Base-by-base conservation (phyloP, 305 asterid species). In the Ruellia speciosa region DNA sequence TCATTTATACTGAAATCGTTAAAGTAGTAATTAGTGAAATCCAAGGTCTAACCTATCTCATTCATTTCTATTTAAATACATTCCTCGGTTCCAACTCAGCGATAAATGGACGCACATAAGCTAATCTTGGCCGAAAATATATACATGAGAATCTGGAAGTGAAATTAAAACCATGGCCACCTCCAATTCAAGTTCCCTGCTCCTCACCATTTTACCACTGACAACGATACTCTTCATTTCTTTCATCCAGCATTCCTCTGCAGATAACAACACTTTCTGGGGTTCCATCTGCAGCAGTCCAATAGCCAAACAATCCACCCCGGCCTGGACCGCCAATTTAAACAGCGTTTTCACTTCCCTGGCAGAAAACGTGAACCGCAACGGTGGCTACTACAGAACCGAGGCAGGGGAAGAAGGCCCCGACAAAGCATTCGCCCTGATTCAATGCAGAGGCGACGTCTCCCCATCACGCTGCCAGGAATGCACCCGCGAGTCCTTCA, bases 391-490 rank as follows among this genome's bases (percentile, higher is more conserved):
- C 24, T 66, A 12, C 60, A 51, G 10, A 41, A 16, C 65, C 24
- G 47, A 28, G 39, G 59, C 49, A 16, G 65, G 70, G 12, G 14
- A 17, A 3, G 17, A 24, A 24, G 31, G 61, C 4, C 20, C 65
- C 14, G 65, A 41, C 12, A 66, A 31, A 43, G 34, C 31, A 2
- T 58, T 57, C 58, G 60, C 59, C 49, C 49, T 66, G 17, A 41
- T 58, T 5, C 60, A 58, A 9, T 66, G 66, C 43, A 66, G 71
- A 66, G 65, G 61, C 50, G 71, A 66, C 28, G 16, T 66, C 45
- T 14, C 65, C n/a, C 49, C 40, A 3, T 11, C 31, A 4, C 18
- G 31, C 37, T 66, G 71, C 54, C 0, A 5, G 3, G 51, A 52
- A 8, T 66, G 71, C 59, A 20, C 51, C 1, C 24, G 19, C 41